Evolutionary conservation across 2,329 filamentous ascomycete genomes (phyloP).

Genomic region (Paraconiothyrium sp.): DNA sequence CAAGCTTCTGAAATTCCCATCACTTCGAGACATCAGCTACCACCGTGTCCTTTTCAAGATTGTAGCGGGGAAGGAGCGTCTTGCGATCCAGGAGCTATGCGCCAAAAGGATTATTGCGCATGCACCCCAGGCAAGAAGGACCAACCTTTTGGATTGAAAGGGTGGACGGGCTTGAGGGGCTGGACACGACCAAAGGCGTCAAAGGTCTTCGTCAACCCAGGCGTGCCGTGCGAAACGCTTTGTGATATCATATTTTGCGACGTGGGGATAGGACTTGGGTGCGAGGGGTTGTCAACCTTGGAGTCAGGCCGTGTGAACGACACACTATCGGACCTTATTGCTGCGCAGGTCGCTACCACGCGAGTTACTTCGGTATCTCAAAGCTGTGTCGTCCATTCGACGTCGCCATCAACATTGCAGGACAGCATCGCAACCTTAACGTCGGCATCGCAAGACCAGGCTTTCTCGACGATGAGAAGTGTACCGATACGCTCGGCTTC

Average conservation of each 20-base stretch:
- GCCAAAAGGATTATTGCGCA: conserved; percentile 18
- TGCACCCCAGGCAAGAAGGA: conserved; percentile 23
- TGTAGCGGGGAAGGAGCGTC: conserved; percentile 3
- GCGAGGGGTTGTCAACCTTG: conserved; percentile 12
- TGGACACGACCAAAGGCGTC: conserved; percentile 16
- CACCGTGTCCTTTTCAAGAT: conserved; percentile 17
- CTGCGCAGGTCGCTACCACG: not conserved
- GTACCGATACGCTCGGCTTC: not conserved
- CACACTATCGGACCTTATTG: not conserved
- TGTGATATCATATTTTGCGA: conserved; percentile 23
- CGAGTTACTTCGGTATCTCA: not conserved
- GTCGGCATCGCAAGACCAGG: not conserved
- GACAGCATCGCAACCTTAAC: not conserved
- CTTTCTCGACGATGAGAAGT: not conserved
- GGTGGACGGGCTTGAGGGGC: conserved; percentile 12
- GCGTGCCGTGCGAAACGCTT: conserved; percentile 17
- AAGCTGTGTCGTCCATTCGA: not conserved
- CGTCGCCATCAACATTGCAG: not conserved
- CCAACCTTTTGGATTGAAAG: conserved; percentile 4
- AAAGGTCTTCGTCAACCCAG: conserved; percentile 23
- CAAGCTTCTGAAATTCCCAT: not conserved
- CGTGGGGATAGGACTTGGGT: conserved; percentile 22
- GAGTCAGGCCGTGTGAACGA: not conserved
- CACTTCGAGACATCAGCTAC: conserved; percentile 6
- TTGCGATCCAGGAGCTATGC: conserved; percentile 12